Percentiles rank a stretch among this genome's conserved stretches.
Conservation (phyloP, 768 basidiomycete genomes). For the Agrocybe praecox region DNA sequence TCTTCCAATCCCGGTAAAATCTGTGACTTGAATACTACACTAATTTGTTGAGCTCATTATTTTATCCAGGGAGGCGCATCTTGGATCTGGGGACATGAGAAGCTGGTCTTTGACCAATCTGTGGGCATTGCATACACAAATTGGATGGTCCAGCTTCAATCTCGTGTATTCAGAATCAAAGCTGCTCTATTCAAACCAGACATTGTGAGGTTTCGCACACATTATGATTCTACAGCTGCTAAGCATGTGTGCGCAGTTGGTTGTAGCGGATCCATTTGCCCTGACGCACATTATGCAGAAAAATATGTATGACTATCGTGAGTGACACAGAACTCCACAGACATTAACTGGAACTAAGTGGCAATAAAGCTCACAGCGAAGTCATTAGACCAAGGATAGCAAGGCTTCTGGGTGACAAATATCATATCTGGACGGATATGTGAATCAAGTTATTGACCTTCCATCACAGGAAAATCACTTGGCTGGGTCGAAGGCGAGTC, state of each 20-base stretch:
- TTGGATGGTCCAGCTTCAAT: not conserved
- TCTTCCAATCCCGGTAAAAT: too few relatives aligned
- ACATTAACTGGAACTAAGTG: too few relatives aligned
- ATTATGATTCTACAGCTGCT: too few relatives aligned
- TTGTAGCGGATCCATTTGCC: conserved; percentile 4
- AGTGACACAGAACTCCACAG: not conserved
- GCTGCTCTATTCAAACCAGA: conserved; percentile 5
- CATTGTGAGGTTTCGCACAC: not conserved
- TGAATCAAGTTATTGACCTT: not conserved
- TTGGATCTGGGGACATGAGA: conserved; percentile 7
- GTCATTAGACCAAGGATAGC: conserved; percentile 1
- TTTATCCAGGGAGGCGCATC: not conserved
- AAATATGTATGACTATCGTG: conserved; percentile 6
- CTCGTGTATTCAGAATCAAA: conserved; percentile 2
- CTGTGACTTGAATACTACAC: too few relatives aligned
- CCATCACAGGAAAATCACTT: not conserved
- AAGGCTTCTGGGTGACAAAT: not conserved
- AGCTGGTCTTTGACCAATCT: not conserved
- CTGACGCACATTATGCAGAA: conserved; percentile 1
- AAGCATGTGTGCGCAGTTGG: not conserved
- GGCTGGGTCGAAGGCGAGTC: conserved; percentile 10
- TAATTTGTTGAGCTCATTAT: too few relatives aligned
- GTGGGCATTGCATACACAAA: conserved; percentile 2
- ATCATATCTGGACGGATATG: not conserved
- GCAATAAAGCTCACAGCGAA: conserved; percentile 2